These are phyloP conservation scores for Globisporangium nodosum DNA, from an alignment of 352 stramenopile genomes.

Conservation along the genomic window DNA sequence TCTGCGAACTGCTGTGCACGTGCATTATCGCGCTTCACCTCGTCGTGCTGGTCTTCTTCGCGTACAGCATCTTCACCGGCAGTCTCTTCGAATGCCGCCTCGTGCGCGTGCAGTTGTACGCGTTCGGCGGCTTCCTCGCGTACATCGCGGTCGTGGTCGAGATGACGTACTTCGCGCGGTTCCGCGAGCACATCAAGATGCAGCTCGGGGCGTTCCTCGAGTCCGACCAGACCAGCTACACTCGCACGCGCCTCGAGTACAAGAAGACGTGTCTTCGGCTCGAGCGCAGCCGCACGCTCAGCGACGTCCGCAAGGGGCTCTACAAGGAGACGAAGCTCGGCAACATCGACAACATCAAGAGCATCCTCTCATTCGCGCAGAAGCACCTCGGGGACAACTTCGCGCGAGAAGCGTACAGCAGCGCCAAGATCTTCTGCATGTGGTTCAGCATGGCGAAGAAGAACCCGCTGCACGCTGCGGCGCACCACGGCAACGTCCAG, in stretches of 20 bases:
- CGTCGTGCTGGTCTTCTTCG: constrained; percentile 60
- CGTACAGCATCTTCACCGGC: constrained; percentile 52
- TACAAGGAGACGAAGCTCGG: constrained; percentile 65
- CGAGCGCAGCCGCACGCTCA: constrained; percentile 35
- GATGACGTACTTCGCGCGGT: constrained; percentile 74
- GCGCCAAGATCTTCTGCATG: constrained; percentile 23
- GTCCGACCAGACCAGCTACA: constrained; percentile 45
- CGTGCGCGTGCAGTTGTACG: constrained; percentile 29
- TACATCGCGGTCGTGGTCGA: constrained; percentile 60
- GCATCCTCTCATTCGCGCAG: constrained; percentile 39
- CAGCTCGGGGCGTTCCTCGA: constrained; percentile 74
- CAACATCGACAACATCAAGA: constrained; percentile 55
- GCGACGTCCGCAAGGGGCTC: constrained; percentile 63
- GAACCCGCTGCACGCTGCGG: constrained; percentile 75
- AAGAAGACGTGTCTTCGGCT: constrained; percentile 31
- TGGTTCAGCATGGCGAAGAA: constrained; percentile 71
- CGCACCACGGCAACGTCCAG: constrained; percentile 59
- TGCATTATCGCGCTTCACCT: constrained; percentile 43
- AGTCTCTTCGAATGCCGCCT: constrained; percentile 59
- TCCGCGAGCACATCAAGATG: constrained; percentile 84
- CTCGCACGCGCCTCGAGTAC: constrained; percentile 32
- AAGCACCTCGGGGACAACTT: constrained; percentile 51
- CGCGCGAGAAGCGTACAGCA: constrained; percentile 52
- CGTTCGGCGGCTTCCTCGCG: constrained; percentile 34
- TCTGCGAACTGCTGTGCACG: constrained; percentile 62